Base-by-base conservation (phyloP, 148 eudicot species). In the Camellia sinensis region DNA sequence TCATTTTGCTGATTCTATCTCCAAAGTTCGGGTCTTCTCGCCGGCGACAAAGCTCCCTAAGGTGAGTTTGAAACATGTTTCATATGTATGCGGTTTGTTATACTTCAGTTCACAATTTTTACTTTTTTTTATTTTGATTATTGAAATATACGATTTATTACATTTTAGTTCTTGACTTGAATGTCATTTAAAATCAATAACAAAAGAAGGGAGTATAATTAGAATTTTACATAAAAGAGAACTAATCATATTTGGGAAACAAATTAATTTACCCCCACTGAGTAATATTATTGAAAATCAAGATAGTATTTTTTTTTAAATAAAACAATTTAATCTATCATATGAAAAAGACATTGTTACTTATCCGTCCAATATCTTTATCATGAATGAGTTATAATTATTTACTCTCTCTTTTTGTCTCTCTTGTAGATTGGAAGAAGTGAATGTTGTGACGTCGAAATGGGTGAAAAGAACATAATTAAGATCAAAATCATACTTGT, bases 371-470 rank as follows among this genome's bases (percentile, higher is more conserved):
- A 6, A 3, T 18, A 1, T 60, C 15, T 60, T 14, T 12, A 5
- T 29, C 50, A 4, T 29, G 29, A 29, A 29, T 1, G 29, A 29
- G 29, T 29, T 29, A 22, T 22, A 22, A 22, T 22, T 22, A 22
- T 22, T 22, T 22, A 22, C 50, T 46, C 1, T 46, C 50, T 46
- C 50, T 46, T 6, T 63, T 46, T n/a, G 3, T 80, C 29, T 50
- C 15, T 72, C 10, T 80, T 57, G 17, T 15, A 84, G 86, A 57
- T 22, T 29, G 79, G 67, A 71, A 73, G 81, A 77, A 80, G 83
- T 45, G 86, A 84, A 73, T 80, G 86, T 21, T 84, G 86, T 45
- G 86, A 84, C 53, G 40, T 84, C 18, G 59, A 21, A 19, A 3
- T 62, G 68, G 54, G 50, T 29, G n/a, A n/a, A n/a, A 62, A 13